Evolutionary conservation across 164 flowering plant genomes (phyloP).

Genomic region (Litsea cubeba): DNA sequence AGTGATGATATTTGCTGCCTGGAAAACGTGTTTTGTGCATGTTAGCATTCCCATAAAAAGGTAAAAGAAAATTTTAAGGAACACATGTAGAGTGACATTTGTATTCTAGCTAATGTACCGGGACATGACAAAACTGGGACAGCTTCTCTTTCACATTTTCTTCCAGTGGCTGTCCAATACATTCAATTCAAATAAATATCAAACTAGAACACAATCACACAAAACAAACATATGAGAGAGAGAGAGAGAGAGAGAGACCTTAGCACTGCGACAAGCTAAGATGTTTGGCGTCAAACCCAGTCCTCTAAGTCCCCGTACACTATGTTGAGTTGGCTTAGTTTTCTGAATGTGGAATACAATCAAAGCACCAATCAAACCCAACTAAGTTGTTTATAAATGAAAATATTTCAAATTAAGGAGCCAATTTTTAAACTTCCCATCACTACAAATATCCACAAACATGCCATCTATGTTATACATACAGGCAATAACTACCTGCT

Average conservation of each 20-base stretch:
- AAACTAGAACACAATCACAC: neutral
- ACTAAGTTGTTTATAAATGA: neutral
- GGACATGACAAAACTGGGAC: conserved; percentile 87
- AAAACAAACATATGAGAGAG: neutral
- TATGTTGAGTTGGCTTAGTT: conserved; percentile 91
- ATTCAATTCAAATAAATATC: conserved; percentile 5
- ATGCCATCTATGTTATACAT: neutral
- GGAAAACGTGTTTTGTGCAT: neutral
- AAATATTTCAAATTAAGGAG: neutral
- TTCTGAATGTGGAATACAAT: conserved; percentile 35
- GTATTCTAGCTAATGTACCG: conserved; percentile 38
- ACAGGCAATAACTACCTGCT: conserved; percentile 50
- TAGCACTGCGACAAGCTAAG: conserved; percentile 82
- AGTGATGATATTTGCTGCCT: conserved; percentile 62
- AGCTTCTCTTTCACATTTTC: conserved; percentile 76
- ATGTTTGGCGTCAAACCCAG: conserved; percentile 70
- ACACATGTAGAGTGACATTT: conserved; percentile 1
- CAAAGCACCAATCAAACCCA: neutral
- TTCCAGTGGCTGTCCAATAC: conserved; percentile 57
- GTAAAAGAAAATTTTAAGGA: neutral
- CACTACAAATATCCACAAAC: neutral
- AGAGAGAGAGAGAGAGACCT: conserved; percentile 34
- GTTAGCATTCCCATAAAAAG: conserved; percentile 1
- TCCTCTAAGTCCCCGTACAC: conserved; percentile 74
- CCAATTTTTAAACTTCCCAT: neutral